Percentiles rank a stretch among this genome's conserved stretches.
These are phyloP conservation scores for Fusarium succisae DNA, from an alignment of 2,329 filamentous ascomycete species.

Conservation along the genomic window DNA sequence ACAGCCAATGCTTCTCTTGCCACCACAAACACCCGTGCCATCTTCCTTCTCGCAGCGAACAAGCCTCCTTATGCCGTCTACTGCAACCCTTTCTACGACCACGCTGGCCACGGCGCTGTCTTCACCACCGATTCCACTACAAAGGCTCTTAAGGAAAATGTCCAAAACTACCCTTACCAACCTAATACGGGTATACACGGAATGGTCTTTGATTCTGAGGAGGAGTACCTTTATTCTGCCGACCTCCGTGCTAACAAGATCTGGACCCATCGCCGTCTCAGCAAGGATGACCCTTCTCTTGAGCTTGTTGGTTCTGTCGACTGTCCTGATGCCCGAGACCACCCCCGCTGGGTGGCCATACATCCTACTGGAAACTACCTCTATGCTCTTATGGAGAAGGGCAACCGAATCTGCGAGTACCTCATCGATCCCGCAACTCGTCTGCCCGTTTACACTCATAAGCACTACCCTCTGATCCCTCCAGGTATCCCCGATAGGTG, in stretches of 20 bases:
- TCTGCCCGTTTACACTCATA: slow-evolving; percentile 81
- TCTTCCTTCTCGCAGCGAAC: slow-evolving; percentile 84
- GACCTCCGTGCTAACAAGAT: slow-evolving; percentile 82
- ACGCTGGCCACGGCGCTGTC: slow-evolving; percentile 84
- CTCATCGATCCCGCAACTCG: slow-evolving; percentile 78
- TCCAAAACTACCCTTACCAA: slow-evolving; percentile 79
- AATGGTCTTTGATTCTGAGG: slow-evolving; percentile 80
- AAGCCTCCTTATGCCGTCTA: slow-evolving; percentile 85
- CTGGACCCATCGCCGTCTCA: slow-evolving; percentile 82
- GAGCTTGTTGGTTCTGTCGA: slow-evolving; percentile 77
- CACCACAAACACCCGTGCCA: slow-evolving; percentile 85
- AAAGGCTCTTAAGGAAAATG: slow-evolving; percentile 69
- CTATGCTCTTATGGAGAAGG: slow-evolving; percentile 90
- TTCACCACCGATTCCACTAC: slow-evolving; percentile 65
- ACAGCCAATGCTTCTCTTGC: slow-evolving; percentile 72
- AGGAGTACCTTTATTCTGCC: slow-evolving; percentile 81
- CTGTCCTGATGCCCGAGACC: slow-evolving; percentile 76
- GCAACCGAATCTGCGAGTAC: slow-evolving; percentile 85
- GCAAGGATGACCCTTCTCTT: slow-evolving; percentile 51
- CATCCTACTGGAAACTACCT: slow-evolving; percentile 81
- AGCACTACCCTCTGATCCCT: slow-evolving; percentile 81
- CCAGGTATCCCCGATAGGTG: slow-evolving; percentile 67
- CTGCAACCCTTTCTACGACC: slow-evolving; percentile 89
- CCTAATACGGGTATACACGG: slow-evolving; percentile 78
- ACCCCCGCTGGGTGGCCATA: slow-evolving; percentile 89